Percentiles rank a stretch among this genome's conserved stretches.
phyloP scores from a whole-genome alignment of 2,329 filamentous ascomycete species.

The Fusarium sp. region DNA sequence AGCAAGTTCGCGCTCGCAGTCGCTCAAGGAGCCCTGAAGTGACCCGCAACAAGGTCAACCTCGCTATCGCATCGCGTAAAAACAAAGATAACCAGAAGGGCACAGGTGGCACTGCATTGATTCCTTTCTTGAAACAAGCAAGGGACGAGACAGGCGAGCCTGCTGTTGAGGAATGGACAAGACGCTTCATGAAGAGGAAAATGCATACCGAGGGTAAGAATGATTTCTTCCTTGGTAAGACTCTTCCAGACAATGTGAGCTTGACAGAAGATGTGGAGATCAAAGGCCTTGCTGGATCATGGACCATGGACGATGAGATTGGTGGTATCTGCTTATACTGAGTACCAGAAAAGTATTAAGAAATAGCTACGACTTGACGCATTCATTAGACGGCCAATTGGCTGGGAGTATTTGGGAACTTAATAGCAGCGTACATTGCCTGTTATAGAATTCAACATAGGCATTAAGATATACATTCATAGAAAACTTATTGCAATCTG shows the following conservation, averaged over 20 bases:
- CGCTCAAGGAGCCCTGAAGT: slow-evolving; percentile 68
- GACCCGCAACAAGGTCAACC: slow-evolving; percentile 65
- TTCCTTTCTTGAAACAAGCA: slow-evolving; percentile 96
- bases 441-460: neutral
- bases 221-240: slow-evolving; percentile 69
- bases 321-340: slow-evolving; percentile 71
- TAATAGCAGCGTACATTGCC: neutral
- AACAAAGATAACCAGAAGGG: slow-evolving; percentile 76
- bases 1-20: slow-evolving; percentile 74
- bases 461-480: neutral
- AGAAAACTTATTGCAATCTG: neutral
- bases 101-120: slow-evolving; percentile 92
- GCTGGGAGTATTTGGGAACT: slow-evolving; percentile 2
- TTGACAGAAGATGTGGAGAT: slow-evolving; percentile 61
- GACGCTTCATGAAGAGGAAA: slow-evolving; percentile 66
- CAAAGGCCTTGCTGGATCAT: slow-evolving; percentile 81
- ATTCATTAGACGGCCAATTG: neutral
- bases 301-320: slow-evolving; percentile 86
- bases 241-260: slow-evolving; percentile 54
- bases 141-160: slow-evolving; percentile 95
- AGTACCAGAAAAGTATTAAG: neutral
- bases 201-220: slow-evolving; percentile 61
- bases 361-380: neutral
- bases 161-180: slow-evolving; percentile 76
- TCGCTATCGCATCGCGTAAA: slow-evolving; percentile 68